These are phyloP conservation scores for Penicillium sp. DNA, from an alignment of 2,329 filamentous ascomycete genomes.

Conservation along the genomic window DNA sequence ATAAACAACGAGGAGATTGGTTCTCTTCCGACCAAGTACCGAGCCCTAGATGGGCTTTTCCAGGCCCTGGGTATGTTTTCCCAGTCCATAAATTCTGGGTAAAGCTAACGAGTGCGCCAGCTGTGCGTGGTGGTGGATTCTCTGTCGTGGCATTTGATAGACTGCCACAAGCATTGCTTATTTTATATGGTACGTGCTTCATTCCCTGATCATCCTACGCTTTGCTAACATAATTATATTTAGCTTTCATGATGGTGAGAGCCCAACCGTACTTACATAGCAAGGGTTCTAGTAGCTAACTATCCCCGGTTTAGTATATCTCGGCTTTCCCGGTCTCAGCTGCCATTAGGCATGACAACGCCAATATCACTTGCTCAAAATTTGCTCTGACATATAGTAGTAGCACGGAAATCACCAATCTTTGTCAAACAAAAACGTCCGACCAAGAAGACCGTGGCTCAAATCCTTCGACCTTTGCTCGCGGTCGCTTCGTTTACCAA, in stretches of 20 bases:
- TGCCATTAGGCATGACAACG: conserved; percentile 4
- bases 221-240: neutral
- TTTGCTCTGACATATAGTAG: neutral
- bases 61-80: conserved; percentile 48
- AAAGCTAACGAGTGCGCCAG: conserved; percentile 10
- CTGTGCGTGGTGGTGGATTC: conserved; percentile 61
- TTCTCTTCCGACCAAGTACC: conserved; percentile 49
- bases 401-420: neutral
- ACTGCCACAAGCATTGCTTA: conserved; percentile 43
- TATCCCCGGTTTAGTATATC: conserved; percentile 6
- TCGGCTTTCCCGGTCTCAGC: conserved; percentile 13
- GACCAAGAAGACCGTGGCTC: too few relatives aligned
- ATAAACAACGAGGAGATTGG: conserved; percentile 56
- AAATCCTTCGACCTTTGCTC: conserved; percentile 25
- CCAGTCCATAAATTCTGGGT: neutral
- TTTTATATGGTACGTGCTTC: conserved; percentile 26
- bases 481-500: conserved; percentile 48
- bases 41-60: conserved; percentile 62
- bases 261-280: neutral
- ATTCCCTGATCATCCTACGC: neutral
- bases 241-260: conserved; percentile 37
- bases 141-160: conserved; percentile 59
- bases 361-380: neutral
- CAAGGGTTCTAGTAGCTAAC: conserved; percentile 6
- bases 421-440: neutral